Evolutionary conservation across 768 basidiomycete species (phyloP).

Genomic region (Boletus rubroflammeus): DNA sequence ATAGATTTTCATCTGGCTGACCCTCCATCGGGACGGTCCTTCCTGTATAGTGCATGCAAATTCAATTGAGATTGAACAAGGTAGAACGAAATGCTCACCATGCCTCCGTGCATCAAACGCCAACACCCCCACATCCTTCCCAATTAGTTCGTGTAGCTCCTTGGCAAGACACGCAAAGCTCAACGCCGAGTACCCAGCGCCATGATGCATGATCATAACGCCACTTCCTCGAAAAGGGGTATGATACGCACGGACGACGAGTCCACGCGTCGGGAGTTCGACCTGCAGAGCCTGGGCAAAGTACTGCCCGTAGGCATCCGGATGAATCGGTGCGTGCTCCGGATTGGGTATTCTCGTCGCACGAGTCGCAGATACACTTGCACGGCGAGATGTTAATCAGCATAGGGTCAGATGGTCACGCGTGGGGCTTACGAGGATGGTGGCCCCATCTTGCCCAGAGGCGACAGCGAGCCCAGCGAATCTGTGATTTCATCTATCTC

Average conservation of each 20-base stretch:
- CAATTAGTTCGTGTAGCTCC: conserved; percentile 57
- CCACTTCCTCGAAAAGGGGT: conserved; percentile 60
- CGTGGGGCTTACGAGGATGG: conserved; percentile 54
- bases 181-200: conserved; percentile 87
- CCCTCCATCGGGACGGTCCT: conserved; percentile 24
- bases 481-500: conserved; percentile 53
- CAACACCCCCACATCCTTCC: conserved; percentile 76
- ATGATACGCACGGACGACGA: conserved; percentile 81
- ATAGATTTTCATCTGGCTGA: conserved; percentile 40
- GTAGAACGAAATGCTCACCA: conserved; percentile 47
- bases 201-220: conserved; percentile 91
- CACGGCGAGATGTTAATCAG: conserved; percentile 19
- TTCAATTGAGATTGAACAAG: neutral
- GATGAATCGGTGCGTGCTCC: conserved; percentile 74
- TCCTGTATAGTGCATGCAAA: conserved; percentile 9
- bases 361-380: conserved; percentile 26
- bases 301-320: conserved; percentile 47
- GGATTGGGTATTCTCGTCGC: conserved; percentile 47
- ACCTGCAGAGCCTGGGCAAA: conserved; percentile 83
- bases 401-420: conserved; percentile 1
- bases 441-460: conserved; percentile 48
- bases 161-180: conserved; percentile 91
- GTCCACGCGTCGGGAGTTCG: conserved; percentile 52
- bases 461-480: conserved; percentile 57
- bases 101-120: conserved; percentile 83